Percentiles rank a stretch among this genome's conserved stretches.
Evolutionary conservation across 2,329 filamentous ascomycete genomes (phyloP).

Genomic region (Phyllosticta capitalensis): DNA sequence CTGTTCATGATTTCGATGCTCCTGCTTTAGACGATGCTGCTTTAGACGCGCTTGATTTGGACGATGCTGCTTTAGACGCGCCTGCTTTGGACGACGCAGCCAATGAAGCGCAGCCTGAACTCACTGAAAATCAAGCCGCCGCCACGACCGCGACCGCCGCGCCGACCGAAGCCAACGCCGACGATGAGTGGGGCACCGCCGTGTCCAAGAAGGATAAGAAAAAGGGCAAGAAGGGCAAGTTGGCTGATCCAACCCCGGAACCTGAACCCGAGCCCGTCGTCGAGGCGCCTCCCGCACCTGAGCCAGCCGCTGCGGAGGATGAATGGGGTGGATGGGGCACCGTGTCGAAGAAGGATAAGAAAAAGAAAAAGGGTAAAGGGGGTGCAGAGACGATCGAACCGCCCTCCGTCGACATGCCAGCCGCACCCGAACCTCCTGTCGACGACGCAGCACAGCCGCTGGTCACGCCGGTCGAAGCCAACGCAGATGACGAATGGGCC

Average conservation of each 20-base stretch:
- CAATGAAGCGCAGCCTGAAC: constrained; percentile 5
- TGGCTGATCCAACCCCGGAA: background rate
- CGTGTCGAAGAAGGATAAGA: constrained; percentile 15
- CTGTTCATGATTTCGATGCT: background rate
- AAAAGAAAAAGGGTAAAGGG: constrained; percentile 20
- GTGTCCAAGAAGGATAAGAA: constrained; percentile 29
- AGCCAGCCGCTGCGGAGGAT: constrained; percentile 17
- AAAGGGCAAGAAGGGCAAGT: constrained; percentile 41
- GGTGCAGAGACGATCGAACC: background rate
- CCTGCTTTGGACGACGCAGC: constrained; percentile 15
- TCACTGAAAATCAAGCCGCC: constrained; percentile 1
- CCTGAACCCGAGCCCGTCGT: constrained; percentile 18
- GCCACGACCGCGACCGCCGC: background rate
- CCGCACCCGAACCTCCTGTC: background rate
- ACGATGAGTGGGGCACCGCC: constrained; percentile 6
- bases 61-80: constrained; percentile 11
- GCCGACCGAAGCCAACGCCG: background rate
- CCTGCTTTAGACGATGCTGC: background rate
- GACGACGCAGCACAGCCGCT: background rate
- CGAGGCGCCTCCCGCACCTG: constrained; percentile 16
- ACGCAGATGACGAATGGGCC: constrained; percentile 1
- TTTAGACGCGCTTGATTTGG: constrained; percentile 8
- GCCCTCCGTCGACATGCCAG: background rate
- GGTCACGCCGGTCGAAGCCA: constrained; percentile 9
- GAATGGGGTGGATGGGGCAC: constrained; percentile 12